Conservation (phyloP, 768 basidiomycete species). For the Dioszegia aurantiaca region DNA sequence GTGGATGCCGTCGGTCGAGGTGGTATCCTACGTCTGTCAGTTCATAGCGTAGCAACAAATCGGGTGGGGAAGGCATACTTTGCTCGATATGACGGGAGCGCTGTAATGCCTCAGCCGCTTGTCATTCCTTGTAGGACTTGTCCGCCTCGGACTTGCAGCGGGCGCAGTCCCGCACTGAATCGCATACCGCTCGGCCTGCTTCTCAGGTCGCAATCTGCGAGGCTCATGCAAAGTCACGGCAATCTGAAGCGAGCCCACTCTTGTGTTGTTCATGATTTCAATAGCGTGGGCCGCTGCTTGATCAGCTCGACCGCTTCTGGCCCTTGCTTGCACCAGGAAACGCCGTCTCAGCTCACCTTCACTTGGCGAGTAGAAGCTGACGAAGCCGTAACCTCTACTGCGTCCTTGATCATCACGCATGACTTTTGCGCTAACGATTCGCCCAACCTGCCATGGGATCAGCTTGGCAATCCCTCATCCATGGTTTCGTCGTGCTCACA, state of each 20-base stretch:
- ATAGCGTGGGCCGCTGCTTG: conserved; percentile 31
- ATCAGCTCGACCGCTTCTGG: no score
- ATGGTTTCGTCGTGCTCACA: conserved; percentile 16
- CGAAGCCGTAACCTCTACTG: conserved; percentile 93
- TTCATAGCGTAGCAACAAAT: no score
- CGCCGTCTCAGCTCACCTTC: conserved; percentile 28
- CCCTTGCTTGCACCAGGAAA: not conserved
- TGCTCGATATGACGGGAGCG: not conserved
- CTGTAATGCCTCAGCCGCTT: no score
- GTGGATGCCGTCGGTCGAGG: no score
- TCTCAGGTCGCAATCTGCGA: conserved; percentile 37
- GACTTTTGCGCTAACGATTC: conserved; percentile 55
- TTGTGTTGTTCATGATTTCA: conserved; percentile 23
- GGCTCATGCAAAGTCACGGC: conserved; percentile 42
- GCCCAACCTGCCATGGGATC: conserved; percentile 29
- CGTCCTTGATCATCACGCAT: conserved; percentile 95
- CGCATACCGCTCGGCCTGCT: conserved; percentile 19
- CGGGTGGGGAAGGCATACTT: no score
- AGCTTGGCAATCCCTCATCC: not conserved
- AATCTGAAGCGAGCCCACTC: conserved; percentile 26
- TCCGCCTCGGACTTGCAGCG: conserved; percentile 6
- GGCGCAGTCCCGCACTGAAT: not conserved
- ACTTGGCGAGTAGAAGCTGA: conserved; percentile 62
- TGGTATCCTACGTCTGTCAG: no score
- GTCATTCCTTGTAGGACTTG: not conserved